phyloP scores from a whole-genome alignment of 1,284 basidiomycete species.

The Rugosomyces carneus region DNA sequence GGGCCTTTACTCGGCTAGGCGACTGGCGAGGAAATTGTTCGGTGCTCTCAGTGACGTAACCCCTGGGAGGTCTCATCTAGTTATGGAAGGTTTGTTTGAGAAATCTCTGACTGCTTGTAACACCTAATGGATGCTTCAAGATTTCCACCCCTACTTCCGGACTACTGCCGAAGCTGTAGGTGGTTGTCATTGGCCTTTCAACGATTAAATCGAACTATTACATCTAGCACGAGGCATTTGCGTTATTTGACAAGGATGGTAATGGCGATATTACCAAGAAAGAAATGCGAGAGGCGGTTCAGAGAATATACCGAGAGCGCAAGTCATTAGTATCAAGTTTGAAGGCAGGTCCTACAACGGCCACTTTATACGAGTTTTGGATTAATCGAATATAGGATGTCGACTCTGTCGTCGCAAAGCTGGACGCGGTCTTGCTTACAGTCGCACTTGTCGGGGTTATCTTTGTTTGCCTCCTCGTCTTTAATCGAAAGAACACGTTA shows the following conservation, averaged over 20 bases:
- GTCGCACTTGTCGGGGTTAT: conserved; percentile 56
- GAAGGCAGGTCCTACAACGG: conserved; percentile 38
- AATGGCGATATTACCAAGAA: conserved; percentile 78
- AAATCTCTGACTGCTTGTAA: neutral
- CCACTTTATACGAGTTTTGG: conserved; percentile 5
- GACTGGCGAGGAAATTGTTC: conserved; percentile 72
- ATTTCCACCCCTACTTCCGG: conserved; percentile 76
- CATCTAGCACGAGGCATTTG: conserved; percentile 61
- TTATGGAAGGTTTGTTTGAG: conserved; percentile 55
- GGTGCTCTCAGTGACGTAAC: conserved; percentile 55
- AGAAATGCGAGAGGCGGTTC: conserved; percentile 83
- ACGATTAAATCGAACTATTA: neutral
- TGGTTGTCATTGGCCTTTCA: neutral
- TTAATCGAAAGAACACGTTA: conserved; percentile 65
- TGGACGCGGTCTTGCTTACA: conserved; percentile 67
- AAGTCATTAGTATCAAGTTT: conserved; percentile 67
- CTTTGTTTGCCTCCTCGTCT: conserved; percentile 76
- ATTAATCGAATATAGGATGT: conserved; percentile 43
- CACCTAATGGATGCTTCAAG: conserved; percentile 24
- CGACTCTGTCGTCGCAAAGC: conserved; percentile 65
- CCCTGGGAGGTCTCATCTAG: conserved; percentile 52
- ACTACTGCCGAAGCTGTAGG: conserved; percentile 65
- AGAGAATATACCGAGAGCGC: conserved; percentile 76
- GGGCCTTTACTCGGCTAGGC: conserved; percentile 63
- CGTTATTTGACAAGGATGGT: conserved; percentile 75